Conservation (phyloP, 345 rosid genomes). For the Sonneratia alba region DNA sequence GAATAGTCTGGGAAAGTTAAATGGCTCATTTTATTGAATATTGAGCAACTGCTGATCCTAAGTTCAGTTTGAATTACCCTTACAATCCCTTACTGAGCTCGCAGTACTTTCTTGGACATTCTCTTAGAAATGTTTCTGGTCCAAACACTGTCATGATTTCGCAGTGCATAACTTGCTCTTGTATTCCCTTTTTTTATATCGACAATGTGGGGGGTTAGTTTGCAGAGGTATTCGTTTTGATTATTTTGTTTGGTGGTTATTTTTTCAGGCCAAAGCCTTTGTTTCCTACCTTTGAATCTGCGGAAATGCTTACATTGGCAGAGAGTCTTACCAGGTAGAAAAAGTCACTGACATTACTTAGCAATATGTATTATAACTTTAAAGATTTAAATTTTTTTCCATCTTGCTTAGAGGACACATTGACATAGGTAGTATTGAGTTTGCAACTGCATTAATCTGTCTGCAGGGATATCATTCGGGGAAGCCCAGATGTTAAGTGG, state of each 20-base stretch:
- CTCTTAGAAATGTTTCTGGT: not conserved
- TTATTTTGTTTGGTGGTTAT: not conserved
- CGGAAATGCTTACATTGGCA: slow-evolving; percentile 69
- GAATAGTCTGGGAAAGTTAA: not conserved
- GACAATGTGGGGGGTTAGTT: too few species aligned
- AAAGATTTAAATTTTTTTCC: not conserved
- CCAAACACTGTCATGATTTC: not conserved
- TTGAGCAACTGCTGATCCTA: not conserved
- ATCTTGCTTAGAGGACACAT: not conserved
- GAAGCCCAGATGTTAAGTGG: slow-evolving; percentile 91
- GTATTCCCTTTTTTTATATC: not conserved
- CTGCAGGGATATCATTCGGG: slow-evolving; percentile 84
- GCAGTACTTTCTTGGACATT: not conserved
- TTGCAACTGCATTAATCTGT: slow-evolving; percentile 5
- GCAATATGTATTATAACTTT: not conserved
- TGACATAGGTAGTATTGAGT: not conserved
- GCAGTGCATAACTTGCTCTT: too few species aligned
- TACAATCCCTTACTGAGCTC: not conserved
- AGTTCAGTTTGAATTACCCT: not conserved
- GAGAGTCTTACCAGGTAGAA: slow-evolving; percentile 84
- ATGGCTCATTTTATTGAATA: not conserved
- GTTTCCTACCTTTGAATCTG: slow-evolving; percentile 85
- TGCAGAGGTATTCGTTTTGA: not conserved
- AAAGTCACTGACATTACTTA: not conserved
- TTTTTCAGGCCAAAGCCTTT: slow-evolving; percentile 62